Evolutionary conservation across 2,329 filamentous ascomycete species (phyloP).

Genomic region (Neofusicoccum laricinum): DNA sequence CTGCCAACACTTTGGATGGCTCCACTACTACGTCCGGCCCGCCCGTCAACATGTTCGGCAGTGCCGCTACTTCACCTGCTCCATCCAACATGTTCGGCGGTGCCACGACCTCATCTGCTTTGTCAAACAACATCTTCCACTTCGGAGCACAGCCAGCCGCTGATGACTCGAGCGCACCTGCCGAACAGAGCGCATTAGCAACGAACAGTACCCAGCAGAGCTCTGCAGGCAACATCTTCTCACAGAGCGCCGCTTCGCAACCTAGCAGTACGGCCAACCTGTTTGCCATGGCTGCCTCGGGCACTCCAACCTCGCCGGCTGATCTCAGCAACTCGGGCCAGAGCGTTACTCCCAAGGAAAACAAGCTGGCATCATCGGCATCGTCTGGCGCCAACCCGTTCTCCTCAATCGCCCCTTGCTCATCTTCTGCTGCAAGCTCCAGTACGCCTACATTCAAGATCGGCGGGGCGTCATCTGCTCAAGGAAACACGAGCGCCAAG

Average conservation of each 20-base stretch:
- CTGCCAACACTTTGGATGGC: background rate
- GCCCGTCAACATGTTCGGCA: background rate
- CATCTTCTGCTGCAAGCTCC: background rate
- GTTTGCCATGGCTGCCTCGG: background rate
- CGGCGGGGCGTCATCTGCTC: background rate
- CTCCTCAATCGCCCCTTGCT: background rate
- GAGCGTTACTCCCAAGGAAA: background rate
- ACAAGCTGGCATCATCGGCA: background rate
- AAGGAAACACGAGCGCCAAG: background rate
- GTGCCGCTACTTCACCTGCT: background rate
- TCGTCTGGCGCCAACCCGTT: background rate
- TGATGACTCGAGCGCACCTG: background rate
- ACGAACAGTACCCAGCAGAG: background rate
- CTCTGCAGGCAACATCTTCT: background rate
- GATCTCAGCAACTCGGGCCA: background rate
- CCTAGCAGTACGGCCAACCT: background rate
- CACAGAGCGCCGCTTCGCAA: background rate
- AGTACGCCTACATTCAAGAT: background rate
- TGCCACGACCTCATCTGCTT: background rate
- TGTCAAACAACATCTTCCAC: background rate
- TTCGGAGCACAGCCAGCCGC: background rate
- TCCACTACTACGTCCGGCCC: background rate
- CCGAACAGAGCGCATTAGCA: background rate
- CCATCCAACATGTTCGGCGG: background rate
- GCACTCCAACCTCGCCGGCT: background rate